phyloP scores from a whole-genome alignment of 1,284 basidiomycete species.

The Exobasidium cylindrosporum region DNA sequence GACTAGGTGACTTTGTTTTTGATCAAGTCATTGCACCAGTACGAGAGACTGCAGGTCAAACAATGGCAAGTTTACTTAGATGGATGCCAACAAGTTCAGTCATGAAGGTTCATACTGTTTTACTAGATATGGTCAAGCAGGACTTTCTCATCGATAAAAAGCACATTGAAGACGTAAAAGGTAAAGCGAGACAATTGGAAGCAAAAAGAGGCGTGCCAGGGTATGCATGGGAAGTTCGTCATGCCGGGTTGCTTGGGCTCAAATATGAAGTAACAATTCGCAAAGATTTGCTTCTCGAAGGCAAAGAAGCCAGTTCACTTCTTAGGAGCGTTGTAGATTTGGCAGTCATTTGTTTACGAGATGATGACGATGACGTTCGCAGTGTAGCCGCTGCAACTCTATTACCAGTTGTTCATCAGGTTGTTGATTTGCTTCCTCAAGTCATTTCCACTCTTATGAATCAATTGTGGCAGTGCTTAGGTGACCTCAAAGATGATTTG shows the following conservation, averaged over 20 bases:
- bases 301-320: constrained; percentile 10
- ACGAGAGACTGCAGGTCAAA: constrained; percentile 91
- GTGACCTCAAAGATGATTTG: constrained; percentile 91
- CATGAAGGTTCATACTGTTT: constrained; percentile 73
- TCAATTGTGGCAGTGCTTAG: constrained; percentile 86
- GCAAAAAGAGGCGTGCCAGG: constrained; percentile 48
- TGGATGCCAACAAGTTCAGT: constrained; percentile 76
- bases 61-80: constrained; percentile 80
- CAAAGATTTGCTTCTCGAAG: constrained; percentile 67
- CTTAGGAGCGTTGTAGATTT: constrained; percentile 13
- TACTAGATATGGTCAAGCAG: constrained; percentile 91
- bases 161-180: constrained; percentile 1
- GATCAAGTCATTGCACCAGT: constrained; percentile 98
- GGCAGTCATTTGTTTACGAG: constrained; percentile 67
- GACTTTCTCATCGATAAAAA: constrained; percentile 58
- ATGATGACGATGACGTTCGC: constrained; percentile 93
- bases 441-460: constrained; percentile 64
- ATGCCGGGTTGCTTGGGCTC: constrained; percentile 91
- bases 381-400: constrained; percentile 90
- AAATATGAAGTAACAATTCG: constrained; percentile 97
- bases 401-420: constrained; percentile 74
- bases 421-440: constrained; percentile 71
- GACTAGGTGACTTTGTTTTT: constrained; percentile 95
- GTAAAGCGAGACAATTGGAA: not conserved
- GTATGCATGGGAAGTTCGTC: constrained; percentile 95